A percentile compares a stretch with the other conserved stretches of the same genome.
phyloP scores from a whole-genome alignment of 2,329 filamentous ascomycete genomes.

The Fusarium tanahbumbuense region DNA sequence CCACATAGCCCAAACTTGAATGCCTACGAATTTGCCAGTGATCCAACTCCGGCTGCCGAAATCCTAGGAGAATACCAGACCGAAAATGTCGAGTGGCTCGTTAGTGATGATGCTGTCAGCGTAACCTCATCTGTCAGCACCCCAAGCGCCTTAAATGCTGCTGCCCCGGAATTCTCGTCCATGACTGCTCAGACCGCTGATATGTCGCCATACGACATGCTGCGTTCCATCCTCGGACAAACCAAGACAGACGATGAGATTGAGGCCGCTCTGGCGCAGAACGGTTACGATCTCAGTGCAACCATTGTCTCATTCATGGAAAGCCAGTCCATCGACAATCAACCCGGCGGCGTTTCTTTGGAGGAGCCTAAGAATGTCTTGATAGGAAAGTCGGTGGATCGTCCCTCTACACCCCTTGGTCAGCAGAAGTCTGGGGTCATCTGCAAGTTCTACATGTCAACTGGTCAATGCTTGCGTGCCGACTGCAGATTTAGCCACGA shows the following conservation, averaged over 20 bases:
- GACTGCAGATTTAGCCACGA: slow-evolving; percentile 99
- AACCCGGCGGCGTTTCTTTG: slow-evolving; percentile 49
- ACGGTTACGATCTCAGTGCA: slow-evolving; percentile 92
- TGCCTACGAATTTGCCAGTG: slow-evolving; percentile 91
- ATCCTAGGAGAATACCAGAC: slow-evolving; percentile 91
- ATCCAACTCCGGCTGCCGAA: slow-evolving; percentile 82
- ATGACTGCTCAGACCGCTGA: slow-evolving; percentile 76
- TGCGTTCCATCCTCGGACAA: slow-evolving; percentile 92
- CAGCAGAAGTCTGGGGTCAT: slow-evolving; percentile 87
- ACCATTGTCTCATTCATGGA: slow-evolving; percentile 93
- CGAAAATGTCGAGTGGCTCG: slow-evolving; percentile 97
- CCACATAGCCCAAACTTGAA: slow-evolving; percentile 94
- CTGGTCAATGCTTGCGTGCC: slow-evolving; percentile 92
- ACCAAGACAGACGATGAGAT: slow-evolving; percentile 94
- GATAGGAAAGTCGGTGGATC: slow-evolving; percentile 90
- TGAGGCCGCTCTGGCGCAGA: slow-evolving; percentile 86
- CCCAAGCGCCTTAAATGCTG: slow-evolving; percentile 78
- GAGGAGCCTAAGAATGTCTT: slow-evolving; percentile 75
- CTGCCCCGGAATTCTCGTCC: slow-evolving; percentile 80
- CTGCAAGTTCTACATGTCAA: slow-evolving; percentile 97
- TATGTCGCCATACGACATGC: slow-evolving; percentile 98
- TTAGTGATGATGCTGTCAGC: slow-evolving; percentile 86
- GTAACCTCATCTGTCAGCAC: slow-evolving; percentile 79
- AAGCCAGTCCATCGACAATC: slow-evolving; percentile 58
- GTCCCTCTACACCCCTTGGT: slow-evolving; percentile 80